phyloP scores from a whole-genome alignment of 2,329 filamentous ascomycete species.

The Alternaria burnsii region DNA sequence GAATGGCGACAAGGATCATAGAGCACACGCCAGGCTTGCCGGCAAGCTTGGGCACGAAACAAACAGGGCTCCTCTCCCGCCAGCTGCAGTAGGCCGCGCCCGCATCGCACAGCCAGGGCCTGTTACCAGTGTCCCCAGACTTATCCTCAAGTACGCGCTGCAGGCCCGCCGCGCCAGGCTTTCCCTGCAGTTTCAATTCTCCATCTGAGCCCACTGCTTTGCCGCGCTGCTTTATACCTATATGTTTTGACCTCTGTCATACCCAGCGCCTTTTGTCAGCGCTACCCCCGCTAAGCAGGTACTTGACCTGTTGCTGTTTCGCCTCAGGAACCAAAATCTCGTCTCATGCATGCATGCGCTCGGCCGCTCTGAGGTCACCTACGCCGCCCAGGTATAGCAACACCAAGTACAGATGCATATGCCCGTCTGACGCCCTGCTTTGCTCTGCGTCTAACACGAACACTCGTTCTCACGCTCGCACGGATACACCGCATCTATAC shows the following conservation, averaged over 20 bases:
- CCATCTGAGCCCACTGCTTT: constrained; percentile 31
- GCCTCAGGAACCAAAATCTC: constrained; percentile 46
- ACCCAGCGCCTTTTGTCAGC: constrained; percentile 42
- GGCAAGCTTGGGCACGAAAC: constrained; percentile 42
- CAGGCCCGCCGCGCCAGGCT: constrained; percentile 42
- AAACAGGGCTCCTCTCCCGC: constrained; percentile 42
- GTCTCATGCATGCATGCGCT: constrained; percentile 52
- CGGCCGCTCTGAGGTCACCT: constrained; percentile 43
- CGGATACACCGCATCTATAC: constrained; percentile 27
- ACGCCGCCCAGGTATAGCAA: constrained; percentile 41
- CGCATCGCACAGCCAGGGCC: constrained; percentile 47
- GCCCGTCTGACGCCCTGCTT: constrained; percentile 37
- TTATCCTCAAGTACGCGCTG: constrained; percentile 49
- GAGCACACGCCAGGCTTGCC: constrained; percentile 36
- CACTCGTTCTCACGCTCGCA: constrained; percentile 36
- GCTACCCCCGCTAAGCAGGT: constrained; percentile 34
- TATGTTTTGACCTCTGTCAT: constrained; percentile 32
- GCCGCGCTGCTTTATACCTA: constrained; percentile 31
- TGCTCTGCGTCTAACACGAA: constrained; percentile 37
- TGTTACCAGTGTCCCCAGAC: constrained; percentile 40
- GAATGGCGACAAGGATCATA: constrained; percentile 36
- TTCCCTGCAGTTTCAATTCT: constrained; percentile 42
- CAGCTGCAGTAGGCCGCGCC: constrained; percentile 47
- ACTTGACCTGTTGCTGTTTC: constrained; percentile 39
- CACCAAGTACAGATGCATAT: constrained; percentile 45